phyloP scores from a whole-genome alignment of 352 stramenopile species.

The Stramenopiles sp. region DNA sequence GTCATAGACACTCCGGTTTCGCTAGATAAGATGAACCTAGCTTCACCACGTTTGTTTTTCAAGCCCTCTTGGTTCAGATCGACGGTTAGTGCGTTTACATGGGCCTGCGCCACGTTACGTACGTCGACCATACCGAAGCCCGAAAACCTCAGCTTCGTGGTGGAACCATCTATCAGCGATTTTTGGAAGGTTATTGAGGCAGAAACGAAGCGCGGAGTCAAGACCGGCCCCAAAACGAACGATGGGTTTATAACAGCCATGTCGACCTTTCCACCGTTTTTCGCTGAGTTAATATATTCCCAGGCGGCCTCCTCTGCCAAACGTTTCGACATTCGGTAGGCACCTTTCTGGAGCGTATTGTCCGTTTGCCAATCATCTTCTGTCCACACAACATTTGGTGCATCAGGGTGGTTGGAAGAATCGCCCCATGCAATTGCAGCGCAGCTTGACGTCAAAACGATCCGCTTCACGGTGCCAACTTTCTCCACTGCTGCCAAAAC shows the following conservation, averaged over 20 bases:
- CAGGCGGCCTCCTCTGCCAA: conserved; percentile 30
- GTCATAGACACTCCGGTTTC: no score
- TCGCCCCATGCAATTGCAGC: conserved; percentile 24
- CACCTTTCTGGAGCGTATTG: conserved; percentile 17
- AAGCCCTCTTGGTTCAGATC: no score
- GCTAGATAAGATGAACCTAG: no score
- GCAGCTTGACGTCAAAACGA: conserved; percentile 32
- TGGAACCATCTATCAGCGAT: no score
- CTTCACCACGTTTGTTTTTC: no score
- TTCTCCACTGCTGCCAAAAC: conserved; percentile 22
- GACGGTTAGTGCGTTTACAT: conserved; percentile 23
- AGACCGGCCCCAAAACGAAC: conserved; percentile 21
- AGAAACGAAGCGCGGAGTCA: no score
- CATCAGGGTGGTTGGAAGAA: conserved; percentile 19
- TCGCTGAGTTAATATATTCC: conserved; percentile 23
- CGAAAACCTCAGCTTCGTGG: no score
- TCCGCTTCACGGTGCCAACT: conserved; percentile 25
- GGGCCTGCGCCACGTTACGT: conserved; percentile 25
- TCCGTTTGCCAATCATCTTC: conserved; percentile 20
- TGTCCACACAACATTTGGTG: conserved; percentile 21
- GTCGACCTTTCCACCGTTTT: conserved; percentile 17
- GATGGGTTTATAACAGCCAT: conserved; percentile 28
- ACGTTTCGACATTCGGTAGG: conserved; percentile 29
- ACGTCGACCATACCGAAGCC: conserved; percentile 26
- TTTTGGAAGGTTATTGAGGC: no score